Base-by-base conservation (phyloP, 2,329 filamentous ascomycete species). In the Aspergillus melleus region DNA sequence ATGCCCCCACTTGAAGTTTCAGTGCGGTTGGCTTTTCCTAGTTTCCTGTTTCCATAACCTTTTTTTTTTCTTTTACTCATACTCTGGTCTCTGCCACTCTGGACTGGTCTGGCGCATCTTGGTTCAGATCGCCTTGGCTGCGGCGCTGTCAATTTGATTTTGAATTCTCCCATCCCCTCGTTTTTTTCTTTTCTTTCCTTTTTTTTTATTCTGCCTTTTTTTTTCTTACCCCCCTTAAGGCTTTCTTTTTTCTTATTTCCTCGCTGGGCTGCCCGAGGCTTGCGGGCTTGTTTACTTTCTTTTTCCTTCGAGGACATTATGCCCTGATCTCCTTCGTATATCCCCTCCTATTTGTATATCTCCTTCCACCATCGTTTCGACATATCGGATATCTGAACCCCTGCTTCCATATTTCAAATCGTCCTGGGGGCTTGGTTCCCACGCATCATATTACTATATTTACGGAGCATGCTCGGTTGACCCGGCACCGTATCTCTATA, bases 41-140 rank as follows among this genome's bases (percentile, higher is more conserved):
- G 26, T 29, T 29, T 29, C 26, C 26, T 8, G 26, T 29, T 29
- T 9, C 26, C 26, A 29, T 29, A 29, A 0, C 8, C 9, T 29
- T 29, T 29, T 29, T 29, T 29, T 14, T 14, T 36, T 36, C 4
- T 36, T 36, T 36, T 36, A 4, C 22, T 24, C 22, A 24, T 24
- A 24, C 22, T 24, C 24, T 5, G 24, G 24, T 29, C 8, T 29
- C 26, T 29, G 26, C 55, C 46, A 29, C 52, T 60, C 57, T 61
- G 54, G 54, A 60, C 57, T 49, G 51, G 57, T 46, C 61, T 63
- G 61, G 59, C 56, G 54, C 56, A 54, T 61, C 61, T 60, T 54
- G 59, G 59, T 44, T 50, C 59, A 63, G 61, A 62, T 64, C 54
- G 62, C 44, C 53, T 57, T 54, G 50, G 30, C 24, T 46, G 49